Conservation (phyloP, 495 filamentous ascomycete species). For the Rhypophila decipiens region DNA sequence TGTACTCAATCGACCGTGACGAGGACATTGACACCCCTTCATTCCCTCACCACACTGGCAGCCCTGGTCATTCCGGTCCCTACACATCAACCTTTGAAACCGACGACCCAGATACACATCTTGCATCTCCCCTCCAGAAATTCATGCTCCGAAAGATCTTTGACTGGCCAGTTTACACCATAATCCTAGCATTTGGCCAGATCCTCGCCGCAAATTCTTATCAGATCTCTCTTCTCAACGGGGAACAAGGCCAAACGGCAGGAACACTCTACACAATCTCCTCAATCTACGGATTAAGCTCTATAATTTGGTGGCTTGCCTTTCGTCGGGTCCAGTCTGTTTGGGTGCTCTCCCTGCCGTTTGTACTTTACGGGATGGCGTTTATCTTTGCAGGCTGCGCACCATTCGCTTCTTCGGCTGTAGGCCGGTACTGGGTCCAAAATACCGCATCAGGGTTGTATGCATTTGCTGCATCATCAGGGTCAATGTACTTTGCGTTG, state of each 20-base stretch:
- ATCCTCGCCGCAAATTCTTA: constrained; percentile 62
- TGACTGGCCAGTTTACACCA: constrained; percentile 42
- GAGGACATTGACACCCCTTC: constrained; percentile 55
- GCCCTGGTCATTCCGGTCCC: too few species aligned
- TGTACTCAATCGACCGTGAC: constrained; percentile 9
- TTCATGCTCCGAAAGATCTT: constrained; percentile 3
- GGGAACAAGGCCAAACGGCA: constrained; percentile 52
- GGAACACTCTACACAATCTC: constrained; percentile 55
- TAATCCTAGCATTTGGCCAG: constrained; percentile 62
- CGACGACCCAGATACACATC: too few species aligned
- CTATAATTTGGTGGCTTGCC: constrained; percentile 46
- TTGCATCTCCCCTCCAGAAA: too few species aligned
- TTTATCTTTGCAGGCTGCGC: constrained; percentile 56
- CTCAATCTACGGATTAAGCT: constrained; percentile 51
- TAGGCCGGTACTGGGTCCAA: constrained; percentile 42
- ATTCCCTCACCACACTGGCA: constrained; percentile 58
- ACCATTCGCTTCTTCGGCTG: constrained; percentile 35
- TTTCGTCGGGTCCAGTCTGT: constrained; percentile 14
- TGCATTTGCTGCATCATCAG: constrained; percentile 49
- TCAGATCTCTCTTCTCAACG: constrained; percentile 60
- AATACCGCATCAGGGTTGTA: constrained; percentile 53
- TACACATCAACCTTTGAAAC: too few species aligned
- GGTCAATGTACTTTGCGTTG: constrained; percentile 55
- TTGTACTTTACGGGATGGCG: constrained; percentile 52
- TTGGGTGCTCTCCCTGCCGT: constrained; percentile 40